These are phyloP conservation scores for Lactarius psammicola DNA, from an alignment of 768 basidiomycete species.

Conservation along the genomic window DNA sequence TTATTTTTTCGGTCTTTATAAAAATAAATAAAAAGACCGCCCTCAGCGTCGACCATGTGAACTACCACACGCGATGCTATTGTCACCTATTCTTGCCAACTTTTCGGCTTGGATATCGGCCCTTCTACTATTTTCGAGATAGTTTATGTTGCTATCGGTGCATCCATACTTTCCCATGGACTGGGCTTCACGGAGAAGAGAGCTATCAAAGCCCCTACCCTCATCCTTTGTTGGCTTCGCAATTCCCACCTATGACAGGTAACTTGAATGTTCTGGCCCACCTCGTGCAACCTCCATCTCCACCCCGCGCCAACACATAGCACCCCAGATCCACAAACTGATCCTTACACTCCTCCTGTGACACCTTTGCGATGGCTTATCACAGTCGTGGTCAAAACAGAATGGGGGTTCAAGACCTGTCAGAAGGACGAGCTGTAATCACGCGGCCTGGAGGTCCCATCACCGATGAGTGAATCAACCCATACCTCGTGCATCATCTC, in stretches of 20 bases:
- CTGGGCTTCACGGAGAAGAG: background rate
- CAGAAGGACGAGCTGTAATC: background rate
- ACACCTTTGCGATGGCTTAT: background rate
- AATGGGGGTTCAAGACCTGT: background rate
- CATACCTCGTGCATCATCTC: background rate
- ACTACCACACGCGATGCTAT: no score
- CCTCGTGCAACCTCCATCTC: background rate
- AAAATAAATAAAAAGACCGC: no score
- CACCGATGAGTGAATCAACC: background rate
- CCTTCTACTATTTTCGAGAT: background rate
- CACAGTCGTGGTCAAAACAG: background rate
- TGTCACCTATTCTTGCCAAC: no score
- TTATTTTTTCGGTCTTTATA: background rate
- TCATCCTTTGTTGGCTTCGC: conserved; percentile 3
- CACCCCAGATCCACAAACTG: background rate
- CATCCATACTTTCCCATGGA: background rate
- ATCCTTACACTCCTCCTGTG: background rate
- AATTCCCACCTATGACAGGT: background rate
- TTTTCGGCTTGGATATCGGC: background rate
- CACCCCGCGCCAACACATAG: background rate
- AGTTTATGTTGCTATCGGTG: background rate
- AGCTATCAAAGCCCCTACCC: background rate
- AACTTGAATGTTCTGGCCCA: background rate
- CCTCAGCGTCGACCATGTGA: no score
- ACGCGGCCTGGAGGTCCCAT: background rate